Percentiles rank a stretch among this genome's conserved stretches.
These are phyloP conservation scores for Camellia japonica DNA, from an alignment of 148 eudicot species.

Conservation along the genomic window DNA sequence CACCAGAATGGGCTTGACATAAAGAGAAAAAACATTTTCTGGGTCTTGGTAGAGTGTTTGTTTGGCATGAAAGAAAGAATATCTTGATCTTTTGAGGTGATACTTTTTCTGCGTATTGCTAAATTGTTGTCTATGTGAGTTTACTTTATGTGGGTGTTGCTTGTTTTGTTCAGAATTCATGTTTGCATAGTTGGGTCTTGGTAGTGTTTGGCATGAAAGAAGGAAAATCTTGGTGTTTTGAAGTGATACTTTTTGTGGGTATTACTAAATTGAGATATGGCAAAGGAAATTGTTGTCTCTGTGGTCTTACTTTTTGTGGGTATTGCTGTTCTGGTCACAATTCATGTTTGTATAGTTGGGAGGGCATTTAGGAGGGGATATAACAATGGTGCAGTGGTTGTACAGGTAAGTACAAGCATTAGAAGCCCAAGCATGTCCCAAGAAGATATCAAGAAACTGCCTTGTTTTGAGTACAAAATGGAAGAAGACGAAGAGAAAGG, in stretches of 20 bases:
- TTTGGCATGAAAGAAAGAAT: conserved; percentile 7
- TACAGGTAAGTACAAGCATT: not conserved
- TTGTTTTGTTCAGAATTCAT: not conserved
- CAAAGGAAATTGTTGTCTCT: conserved; percentile 15
- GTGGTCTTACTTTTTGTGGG: conserved; percentile 15
- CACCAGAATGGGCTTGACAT: not conserved
- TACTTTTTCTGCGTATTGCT: not conserved
- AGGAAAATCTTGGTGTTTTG: not conserved
- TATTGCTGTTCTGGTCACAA: conserved; percentile 22
- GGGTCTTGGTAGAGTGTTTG: not conserved
- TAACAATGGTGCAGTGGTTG: not conserved
- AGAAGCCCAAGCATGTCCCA: conserved; percentile 20
- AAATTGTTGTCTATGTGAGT: conserved; percentile 8
- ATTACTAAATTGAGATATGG: not conserved
- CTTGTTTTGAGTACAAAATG: conserved; percentile 17
- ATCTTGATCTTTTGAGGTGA: not conserved
- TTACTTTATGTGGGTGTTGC: no score
- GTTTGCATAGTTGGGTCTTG: not conserved
- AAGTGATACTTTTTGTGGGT: not conserved
- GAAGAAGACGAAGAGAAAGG: conserved; percentile 1
- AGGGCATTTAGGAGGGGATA: conserved; percentile 18
- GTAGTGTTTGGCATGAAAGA: conserved; percentile 5
- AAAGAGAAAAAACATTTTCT: not conserved
- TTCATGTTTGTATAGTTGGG: conserved; percentile 28
- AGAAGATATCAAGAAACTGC: conserved; percentile 24